Percentiles rank a stretch among this genome's conserved stretches.
phyloP scores from a whole-genome alignment of 2,329 filamentous ascomycete species.

The Ceratocystis harringtonii region DNA sequence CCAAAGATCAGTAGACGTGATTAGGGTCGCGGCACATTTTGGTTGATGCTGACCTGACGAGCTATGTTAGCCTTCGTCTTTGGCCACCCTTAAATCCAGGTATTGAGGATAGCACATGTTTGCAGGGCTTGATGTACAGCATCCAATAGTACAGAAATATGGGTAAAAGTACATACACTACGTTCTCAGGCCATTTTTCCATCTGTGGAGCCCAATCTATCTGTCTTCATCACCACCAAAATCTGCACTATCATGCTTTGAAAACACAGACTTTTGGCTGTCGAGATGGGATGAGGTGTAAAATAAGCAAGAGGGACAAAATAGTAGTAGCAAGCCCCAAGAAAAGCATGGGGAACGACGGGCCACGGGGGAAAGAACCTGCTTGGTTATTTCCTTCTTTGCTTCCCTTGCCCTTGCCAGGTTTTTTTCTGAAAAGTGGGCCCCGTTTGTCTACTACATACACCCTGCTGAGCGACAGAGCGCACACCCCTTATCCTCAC shows the following conservation, averaged over 20 bases:
- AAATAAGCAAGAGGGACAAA: background rate
- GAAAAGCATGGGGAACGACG: background rate
- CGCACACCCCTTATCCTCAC: too few relatives aligned
- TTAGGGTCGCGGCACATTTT: background rate
- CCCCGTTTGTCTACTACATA: background rate
- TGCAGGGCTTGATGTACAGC: background rate
- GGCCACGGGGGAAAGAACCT: background rate
- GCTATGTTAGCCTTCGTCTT: background rate
- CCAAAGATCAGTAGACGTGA: background rate
- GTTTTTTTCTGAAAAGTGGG: conserved; percentile 1
- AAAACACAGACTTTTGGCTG: conserved; percentile 8
- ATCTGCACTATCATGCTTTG: background rate
- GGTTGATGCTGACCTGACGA: too few relatives aligned
- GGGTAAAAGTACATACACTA: background rate
- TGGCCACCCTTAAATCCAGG: background rate
- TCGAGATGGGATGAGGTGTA: conserved; percentile 8
- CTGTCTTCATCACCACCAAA: background rate
- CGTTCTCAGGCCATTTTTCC: background rate
- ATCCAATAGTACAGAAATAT: background rate
- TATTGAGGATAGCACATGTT: background rate
- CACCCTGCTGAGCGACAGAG: background rate
- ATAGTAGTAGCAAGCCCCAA: background rate
- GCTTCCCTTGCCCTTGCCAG: conserved; percentile 1
- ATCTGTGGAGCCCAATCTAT: background rate
- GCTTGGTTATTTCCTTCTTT: conserved; percentile 6